Evolutionary conservation across 2,329 filamentous ascomycete species (phyloP).

Genomic region (Colletotrichum spaethianum): DNA sequence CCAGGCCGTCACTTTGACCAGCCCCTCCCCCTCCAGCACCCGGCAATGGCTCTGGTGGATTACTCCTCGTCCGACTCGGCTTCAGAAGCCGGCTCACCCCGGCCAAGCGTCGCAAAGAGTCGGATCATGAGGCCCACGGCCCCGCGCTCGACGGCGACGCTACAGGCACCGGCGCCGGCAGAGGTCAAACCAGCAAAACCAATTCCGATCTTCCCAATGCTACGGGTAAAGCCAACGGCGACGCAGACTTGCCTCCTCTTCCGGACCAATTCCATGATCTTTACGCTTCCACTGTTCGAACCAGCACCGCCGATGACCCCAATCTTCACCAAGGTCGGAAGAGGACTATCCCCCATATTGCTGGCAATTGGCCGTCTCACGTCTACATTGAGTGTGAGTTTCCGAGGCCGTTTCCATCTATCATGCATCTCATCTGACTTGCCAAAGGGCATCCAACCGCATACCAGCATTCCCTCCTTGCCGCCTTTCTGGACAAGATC

Average conservation of each 20-base stretch:
- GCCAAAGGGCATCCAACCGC: conserved; percentile 67
- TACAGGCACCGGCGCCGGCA: conserved; percentile 19
- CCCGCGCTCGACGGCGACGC: conserved; percentile 1
- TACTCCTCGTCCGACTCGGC: conserved; percentile 67
- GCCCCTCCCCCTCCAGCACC: neutral
- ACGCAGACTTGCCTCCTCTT: conserved; percentile 75
- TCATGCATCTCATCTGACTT: conserved; percentile 20
- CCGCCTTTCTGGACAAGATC: conserved; percentile 56
- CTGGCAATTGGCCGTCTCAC: conserved; percentile 94
- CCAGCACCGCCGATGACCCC: conserved; percentile 86
- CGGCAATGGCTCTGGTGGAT: conserved; percentile 73
- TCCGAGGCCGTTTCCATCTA: neutral
- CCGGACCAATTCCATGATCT: conserved; percentile 88
- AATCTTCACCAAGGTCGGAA: conserved; percentile 87
- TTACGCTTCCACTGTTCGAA: conserved; percentile 85
- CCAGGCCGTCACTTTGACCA: neutral
- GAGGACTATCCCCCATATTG: conserved; percentile 85
- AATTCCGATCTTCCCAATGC: neutral
- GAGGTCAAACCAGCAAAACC: conserved; percentile 8
- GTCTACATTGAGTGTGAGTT: conserved; percentile 91
- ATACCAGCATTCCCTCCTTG: conserved; percentile 63
- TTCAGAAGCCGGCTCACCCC: conserved; percentile 52
- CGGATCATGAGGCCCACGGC: conserved; percentile 28
- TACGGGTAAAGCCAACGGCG: neutral
- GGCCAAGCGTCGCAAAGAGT: conserved; percentile 55